Percentiles rank a stretch among this genome's conserved stretches.
phyloP scores from a whole-genome alignment of 2,329 filamentous ascomycete genomes.

The Esteya vermicola region DNA sequence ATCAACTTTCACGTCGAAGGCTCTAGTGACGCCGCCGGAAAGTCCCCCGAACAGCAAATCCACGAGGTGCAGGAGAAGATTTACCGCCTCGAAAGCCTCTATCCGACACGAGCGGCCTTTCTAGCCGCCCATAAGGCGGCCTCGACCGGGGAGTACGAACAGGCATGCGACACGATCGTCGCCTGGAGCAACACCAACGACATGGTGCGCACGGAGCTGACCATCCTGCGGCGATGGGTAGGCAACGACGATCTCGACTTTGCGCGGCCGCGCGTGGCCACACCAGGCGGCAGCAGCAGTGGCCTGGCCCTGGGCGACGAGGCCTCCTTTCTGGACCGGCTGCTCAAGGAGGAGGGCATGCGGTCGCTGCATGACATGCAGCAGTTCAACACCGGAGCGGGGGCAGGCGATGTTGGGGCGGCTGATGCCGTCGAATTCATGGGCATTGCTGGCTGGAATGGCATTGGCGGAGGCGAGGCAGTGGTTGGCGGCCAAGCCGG shows the following conservation, averaged over 20 bases:
- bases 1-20: conserved; percentile 91
- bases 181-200: conserved; percentile 96
- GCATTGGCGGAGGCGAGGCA: too few species aligned
- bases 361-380: conserved; percentile 88
- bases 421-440: too few species aligned
- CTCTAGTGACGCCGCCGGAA: conserved; percentile 79
- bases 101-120: conserved; percentile 66
- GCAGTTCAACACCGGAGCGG: too few species aligned
- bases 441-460: too few species aligned
- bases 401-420: too few species aligned
- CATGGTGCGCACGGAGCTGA: conserved; percentile 88
- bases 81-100: conserved; percentile 74
- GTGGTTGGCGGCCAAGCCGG: too few species aligned
- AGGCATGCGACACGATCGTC: conserved; percentile 78
- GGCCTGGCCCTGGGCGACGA: conserved; percentile 73
- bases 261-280: conserved; percentile 55
- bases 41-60: conserved; percentile 77
- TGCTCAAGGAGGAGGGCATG: conserved; percentile 90
- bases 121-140: conserved; percentile 62
- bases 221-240: conserved; percentile 88
- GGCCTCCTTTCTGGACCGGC: conserved; percentile 81
- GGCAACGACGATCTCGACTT: conserved; percentile 94
- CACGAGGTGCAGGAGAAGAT: conserved; percentile 81
- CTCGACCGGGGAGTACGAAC: conserved; percentile 60
- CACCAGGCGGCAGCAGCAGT: conserved; percentile 48